Evolutionary conservation across 768 basidiomycete species (phyloP).

Genomic region (Russula brevipes): DNA sequence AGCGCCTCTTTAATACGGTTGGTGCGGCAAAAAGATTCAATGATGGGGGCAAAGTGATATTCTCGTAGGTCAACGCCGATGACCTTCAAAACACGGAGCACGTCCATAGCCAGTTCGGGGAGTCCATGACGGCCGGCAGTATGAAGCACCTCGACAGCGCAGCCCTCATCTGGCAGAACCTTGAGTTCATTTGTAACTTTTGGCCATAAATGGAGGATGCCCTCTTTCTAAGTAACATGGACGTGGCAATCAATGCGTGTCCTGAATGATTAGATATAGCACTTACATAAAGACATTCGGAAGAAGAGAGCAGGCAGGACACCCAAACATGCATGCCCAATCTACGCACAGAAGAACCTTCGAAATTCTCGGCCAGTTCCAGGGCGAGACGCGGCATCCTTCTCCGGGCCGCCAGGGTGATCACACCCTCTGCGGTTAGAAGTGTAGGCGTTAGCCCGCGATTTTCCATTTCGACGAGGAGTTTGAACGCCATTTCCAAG

Average conservation of each 20-base stretch:
- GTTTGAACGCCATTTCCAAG: slow-evolving; percentile 61
- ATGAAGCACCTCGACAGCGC: slow-evolving; percentile 62
- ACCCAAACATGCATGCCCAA: slow-evolving; percentile 58
- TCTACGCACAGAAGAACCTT: slow-evolving; percentile 47
- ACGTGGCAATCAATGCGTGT: background rate
- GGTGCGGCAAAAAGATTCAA: slow-evolving; percentile 65
- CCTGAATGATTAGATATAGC: background rate
- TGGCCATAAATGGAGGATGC: slow-evolving; percentile 59
- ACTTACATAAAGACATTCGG: slow-evolving; percentile 64
- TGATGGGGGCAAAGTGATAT: slow-evolving; percentile 69
- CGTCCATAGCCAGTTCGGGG: slow-evolving; percentile 62
- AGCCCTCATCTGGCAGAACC: slow-evolving; percentile 67
- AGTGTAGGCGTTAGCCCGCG: slow-evolving; percentile 48
- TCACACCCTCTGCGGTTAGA: slow-evolving; percentile 45
- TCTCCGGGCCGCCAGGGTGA: slow-evolving; percentile 48
- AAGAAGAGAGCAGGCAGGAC: slow-evolving; percentile 58
- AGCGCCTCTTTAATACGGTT: slow-evolving; percentile 60
- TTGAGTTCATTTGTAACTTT: slow-evolving; percentile 47
- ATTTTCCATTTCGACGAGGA: slow-evolving; percentile 53
- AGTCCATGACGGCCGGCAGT: slow-evolving; percentile 71
- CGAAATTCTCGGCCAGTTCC: slow-evolving; percentile 61
- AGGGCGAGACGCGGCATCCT: slow-evolving; percentile 63
- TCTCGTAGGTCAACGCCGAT: slow-evolving; percentile 52
- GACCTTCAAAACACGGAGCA: slow-evolving; percentile 49
- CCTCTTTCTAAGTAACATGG: slow-evolving; percentile 51